Percentiles rank a stretch among this genome's conserved stretches.
Conservation (phyloP, 2,329 filamentous ascomycete genomes). For the Penicillium sp. region DNA sequence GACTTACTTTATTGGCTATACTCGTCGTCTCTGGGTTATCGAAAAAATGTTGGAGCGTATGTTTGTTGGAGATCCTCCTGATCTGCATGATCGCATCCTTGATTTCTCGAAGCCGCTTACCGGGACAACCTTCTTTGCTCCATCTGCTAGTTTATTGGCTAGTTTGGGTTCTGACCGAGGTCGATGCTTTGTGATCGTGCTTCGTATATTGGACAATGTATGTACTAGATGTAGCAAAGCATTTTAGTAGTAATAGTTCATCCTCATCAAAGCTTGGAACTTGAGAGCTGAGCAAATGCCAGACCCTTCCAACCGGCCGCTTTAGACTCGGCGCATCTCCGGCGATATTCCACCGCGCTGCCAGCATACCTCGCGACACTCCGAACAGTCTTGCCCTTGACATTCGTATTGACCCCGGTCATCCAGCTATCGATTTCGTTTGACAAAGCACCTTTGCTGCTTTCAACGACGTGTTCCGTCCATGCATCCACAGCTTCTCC, state of each 20-base stretch:
- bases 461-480: slow-evolving; percentile 50
- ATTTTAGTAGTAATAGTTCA: neutral
- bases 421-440: slow-evolving; percentile 54
- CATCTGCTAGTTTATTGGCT: slow-evolving; percentile 40
- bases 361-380: slow-evolving; percentile 48
- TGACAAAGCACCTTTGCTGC: slow-evolving; percentile 43
- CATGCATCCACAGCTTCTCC: slow-evolving; percentile 40
- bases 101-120: slow-evolving; percentile 54
- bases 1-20: slow-evolving; percentile 15
- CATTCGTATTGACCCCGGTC: slow-evolving; percentile 54
- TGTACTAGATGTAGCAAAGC: too few relatives aligned
- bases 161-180: slow-evolving; percentile 22
- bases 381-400: slow-evolving; percentile 45
- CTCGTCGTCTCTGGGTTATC: slow-evolving; percentile 51
- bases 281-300: slow-evolving; percentile 1
- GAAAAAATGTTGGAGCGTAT: slow-evolving; percentile 57
- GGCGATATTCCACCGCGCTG: slow-evolving; percentile 44
- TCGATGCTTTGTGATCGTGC: neutral
- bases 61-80: slow-evolving; percentile 54
- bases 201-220: neutral
- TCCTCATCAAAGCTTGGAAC: neutral
- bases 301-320: slow-evolving; percentile 6
- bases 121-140: slow-evolving; percentile 53
- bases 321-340: slow-evolving; percentile 11
- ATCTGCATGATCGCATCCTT: slow-evolving; percentile 53